These are phyloP conservation scores for Boletus semigastroideus DNA, from an alignment of 1,284 basidiomycete species.

Conservation along the genomic window DNA sequence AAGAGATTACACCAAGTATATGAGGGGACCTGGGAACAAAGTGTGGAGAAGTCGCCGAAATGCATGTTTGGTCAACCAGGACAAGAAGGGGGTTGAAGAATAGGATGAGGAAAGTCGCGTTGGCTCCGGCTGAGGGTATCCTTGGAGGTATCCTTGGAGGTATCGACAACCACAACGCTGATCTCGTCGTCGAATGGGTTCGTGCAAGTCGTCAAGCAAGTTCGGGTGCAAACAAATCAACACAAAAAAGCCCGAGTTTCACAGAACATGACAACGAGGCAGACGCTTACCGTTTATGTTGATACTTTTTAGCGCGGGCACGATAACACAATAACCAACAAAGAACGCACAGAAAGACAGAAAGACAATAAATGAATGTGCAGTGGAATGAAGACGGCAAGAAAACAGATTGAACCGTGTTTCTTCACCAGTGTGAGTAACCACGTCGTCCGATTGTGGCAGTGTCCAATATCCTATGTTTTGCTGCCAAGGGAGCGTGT, in stretches of 20 bases:
- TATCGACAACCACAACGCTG: constrained; percentile 21
- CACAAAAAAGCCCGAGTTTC: constrained; percentile 27
- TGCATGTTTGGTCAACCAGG: constrained; percentile 37
- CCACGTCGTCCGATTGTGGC: not conserved
- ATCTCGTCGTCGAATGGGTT: constrained; percentile 22
- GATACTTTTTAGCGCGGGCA: not conserved
- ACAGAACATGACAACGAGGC: constrained; percentile 12
- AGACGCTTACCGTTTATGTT: constrained; percentile 21
- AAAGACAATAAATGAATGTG: not conserved
- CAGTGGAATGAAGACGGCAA: not conserved
- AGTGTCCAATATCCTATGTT: not conserved
- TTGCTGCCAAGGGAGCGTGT: not conserved
- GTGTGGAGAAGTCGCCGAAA: constrained; percentile 61
- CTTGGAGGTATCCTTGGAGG: constrained; percentile 18
- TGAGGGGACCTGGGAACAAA: constrained; percentile 58
- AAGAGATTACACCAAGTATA: constrained; percentile 75
- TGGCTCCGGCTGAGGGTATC: constrained; percentile 14
- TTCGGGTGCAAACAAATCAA: constrained; percentile 33
- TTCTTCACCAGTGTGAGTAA: no score
- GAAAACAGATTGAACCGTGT: not conserved
- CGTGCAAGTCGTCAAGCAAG: constrained; percentile 29
- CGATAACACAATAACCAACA: not conserved
- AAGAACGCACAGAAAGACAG: not conserved
- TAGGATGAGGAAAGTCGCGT: constrained; percentile 4
- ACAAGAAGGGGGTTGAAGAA: not conserved